Conservation (phyloP, 352 stramenopile genomes). For the Pythium brachiatum region DNA sequence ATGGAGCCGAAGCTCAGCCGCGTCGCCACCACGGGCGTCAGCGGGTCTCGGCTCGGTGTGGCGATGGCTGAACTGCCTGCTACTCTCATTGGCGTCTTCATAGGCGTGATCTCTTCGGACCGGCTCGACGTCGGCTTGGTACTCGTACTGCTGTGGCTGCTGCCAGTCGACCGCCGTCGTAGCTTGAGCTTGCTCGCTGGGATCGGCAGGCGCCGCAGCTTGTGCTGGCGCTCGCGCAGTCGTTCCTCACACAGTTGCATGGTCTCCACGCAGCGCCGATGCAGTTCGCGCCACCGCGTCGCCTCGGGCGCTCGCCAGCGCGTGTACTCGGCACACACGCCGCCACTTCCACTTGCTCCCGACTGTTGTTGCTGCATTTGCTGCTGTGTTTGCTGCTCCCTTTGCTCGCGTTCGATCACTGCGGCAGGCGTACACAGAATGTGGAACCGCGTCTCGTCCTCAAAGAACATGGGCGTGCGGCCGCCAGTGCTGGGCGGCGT, state of each 20-base stretch:
- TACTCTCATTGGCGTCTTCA: not conserved
- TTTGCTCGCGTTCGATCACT: constrained; percentile 23
- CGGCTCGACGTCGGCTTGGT: not conserved
- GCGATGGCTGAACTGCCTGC: not conserved
- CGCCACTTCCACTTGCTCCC: not conserved
- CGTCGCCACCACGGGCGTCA: constrained; percentile 18
- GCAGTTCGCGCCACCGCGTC: constrained; percentile 29
- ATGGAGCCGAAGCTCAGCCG: constrained; percentile 27
- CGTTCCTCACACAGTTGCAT: constrained; percentile 37
- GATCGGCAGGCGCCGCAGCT: constrained; percentile 38
- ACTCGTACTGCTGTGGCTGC: not conserved
- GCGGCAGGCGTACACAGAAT: constrained; percentile 42
- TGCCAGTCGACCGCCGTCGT: constrained; percentile 7
- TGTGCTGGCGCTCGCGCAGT: constrained; percentile 38
- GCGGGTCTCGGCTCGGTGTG: not conserved
- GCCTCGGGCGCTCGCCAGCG: constrained; percentile 1
- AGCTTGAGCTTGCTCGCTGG: constrained; percentile 20
- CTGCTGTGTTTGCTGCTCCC: not conserved
- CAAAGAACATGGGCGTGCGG: constrained; percentile 37
- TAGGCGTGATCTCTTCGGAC: not conserved
- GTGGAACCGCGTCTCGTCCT: constrained; percentile 45
- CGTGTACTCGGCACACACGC: not conserved
- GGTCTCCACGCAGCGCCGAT: constrained; percentile 41
- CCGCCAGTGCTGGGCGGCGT: constrained; percentile 10
- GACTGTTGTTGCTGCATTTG: not conserved